Conservation (phyloP, 2,329 filamentous ascomycete genomes). For the Aspergillus sp. region DNA sequence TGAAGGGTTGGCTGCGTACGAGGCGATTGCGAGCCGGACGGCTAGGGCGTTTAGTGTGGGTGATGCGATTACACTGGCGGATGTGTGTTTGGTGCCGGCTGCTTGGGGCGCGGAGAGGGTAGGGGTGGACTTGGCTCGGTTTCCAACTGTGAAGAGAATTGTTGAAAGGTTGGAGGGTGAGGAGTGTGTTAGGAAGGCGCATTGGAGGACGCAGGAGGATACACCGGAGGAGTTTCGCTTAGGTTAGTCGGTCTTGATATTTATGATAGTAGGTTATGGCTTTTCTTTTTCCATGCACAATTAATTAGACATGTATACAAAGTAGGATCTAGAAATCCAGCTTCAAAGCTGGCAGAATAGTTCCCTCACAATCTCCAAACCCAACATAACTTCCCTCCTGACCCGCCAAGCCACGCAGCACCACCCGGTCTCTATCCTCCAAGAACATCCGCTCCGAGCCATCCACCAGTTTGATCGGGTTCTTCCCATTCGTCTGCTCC, state of each 20-base stretch:
- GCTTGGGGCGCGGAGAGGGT: constrained; percentile 51
- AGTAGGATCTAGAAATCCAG: constrained; percentile 9
- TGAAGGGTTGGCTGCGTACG: constrained; percentile 51
- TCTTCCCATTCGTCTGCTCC: constrained; percentile 65
- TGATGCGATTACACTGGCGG: constrained; percentile 49
- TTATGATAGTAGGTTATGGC: not conserved
- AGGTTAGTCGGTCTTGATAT: too few species aligned
- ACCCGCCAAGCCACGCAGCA: constrained; percentile 58
- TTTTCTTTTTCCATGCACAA: not conserved
- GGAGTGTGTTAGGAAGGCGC: constrained; percentile 45
- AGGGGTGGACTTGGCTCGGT: constrained; percentile 45
- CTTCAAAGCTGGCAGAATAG: constrained; percentile 44
- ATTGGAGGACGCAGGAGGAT: constrained; percentile 50
- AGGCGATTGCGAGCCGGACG: constrained; percentile 32
- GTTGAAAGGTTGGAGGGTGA: constrained; percentile 40
- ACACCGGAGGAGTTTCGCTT: constrained; percentile 39
- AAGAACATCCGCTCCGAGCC: constrained; percentile 64
- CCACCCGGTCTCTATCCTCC: constrained; percentile 64
- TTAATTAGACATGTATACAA: constrained; percentile 1
- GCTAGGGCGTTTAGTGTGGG: constrained; percentile 49
- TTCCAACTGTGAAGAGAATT: constrained; percentile 42
- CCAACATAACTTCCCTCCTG: constrained; percentile 61
- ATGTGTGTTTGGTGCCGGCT: constrained; percentile 51
- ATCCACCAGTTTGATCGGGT: constrained; percentile 50
- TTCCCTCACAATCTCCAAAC: constrained; percentile 65